Conservation (phyloP, 2,329 filamentous ascomycete species). For the Cyphellophora attinorum region DNA sequence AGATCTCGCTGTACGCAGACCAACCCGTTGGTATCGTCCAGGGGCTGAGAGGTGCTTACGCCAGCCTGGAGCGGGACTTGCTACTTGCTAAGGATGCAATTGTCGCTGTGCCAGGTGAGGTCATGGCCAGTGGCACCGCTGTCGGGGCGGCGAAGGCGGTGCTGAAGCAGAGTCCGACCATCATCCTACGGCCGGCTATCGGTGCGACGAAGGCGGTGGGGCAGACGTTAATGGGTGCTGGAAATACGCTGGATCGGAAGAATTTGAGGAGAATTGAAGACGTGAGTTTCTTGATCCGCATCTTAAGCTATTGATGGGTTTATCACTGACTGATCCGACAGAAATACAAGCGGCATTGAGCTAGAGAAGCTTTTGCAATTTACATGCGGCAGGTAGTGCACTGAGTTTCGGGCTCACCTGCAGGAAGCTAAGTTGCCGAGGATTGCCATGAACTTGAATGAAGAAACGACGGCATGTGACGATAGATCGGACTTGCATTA, state of each 20-base stretch:
- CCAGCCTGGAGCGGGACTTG: constrained; percentile 77
- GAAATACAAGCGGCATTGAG: constrained; percentile 17
- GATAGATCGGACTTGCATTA: too few species aligned
- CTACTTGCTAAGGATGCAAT: constrained; percentile 80
- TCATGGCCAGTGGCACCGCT: constrained; percentile 77
- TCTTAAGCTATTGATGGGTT: constrained; percentile 1
- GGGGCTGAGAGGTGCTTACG: constrained; percentile 72
- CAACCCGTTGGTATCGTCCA: constrained; percentile 84
- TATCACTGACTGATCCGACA: constrained; percentile 6
- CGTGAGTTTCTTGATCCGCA: constrained; percentile 50
- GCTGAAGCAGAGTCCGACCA: constrained; percentile 74
- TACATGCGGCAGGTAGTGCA: too few species aligned
- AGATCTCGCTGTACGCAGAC: constrained; percentile 85
- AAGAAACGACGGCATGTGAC: too few species aligned
- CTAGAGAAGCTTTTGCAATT: too few species aligned
- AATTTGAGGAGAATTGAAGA: constrained; percentile 77
- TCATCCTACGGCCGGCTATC: constrained; percentile 82
- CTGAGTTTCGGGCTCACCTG: too few species aligned
- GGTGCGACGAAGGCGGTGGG: constrained; percentile 82
- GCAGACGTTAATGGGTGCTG: constrained; percentile 82
- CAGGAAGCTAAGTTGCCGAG: too few species aligned
- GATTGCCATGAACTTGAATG: too few species aligned
- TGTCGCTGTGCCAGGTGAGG: constrained; percentile 84
- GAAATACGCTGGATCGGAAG: constrained; percentile 77
- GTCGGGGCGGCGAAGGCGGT: constrained; percentile 72